Evolutionary conservation across 2,329 filamentous ascomycete genomes (phyloP), one percentile per base, ranked within the genome.

Genomic region (Epichloe festucae): DNA sequence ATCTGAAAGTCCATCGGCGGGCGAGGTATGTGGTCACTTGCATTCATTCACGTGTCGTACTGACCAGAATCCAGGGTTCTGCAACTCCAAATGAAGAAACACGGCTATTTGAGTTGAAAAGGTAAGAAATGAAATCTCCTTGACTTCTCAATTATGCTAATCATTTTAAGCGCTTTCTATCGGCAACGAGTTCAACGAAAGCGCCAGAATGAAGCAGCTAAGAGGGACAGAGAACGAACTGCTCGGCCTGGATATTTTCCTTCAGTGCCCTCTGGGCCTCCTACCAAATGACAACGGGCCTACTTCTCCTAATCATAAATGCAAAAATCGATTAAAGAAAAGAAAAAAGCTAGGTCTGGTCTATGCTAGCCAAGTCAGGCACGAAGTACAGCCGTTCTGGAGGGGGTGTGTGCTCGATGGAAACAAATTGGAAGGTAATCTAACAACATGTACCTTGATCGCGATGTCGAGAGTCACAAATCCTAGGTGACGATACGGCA

Each of bases 241-340:
- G 84, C 80, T 56, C 85, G 89, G 62, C 87, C 89, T 1, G 79
- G 76, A 27, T 79, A 85, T 53, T 97, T 97, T 62, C 93, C 93
- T 1, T 85, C 87, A 42, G 89, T 93, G 1, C 91, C 91, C 2
- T 85, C 79, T 49, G 78, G 77, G 41, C 61, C 71, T 7, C 77
- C 76, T 0, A 67, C 63, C 54, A 61, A 58, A 53, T 64, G 34
- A 43, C 19, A 38, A 31, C 31, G 10, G 31, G 31, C 31, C 3
- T 11, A 31, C 31, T 11, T 31, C 3, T 11, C 31, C 31, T 11
- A 11, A 31, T 31, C 31, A 31, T 31, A 31, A 31, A 31, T 31
- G 8, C 31, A 11, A 31, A 31, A 31, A 11, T 11, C 10, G 31
- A 31, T 19, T 2, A 7, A 3, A 7, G 14, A 27, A 1, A 46